Evolutionary conservation across 768 basidiomycete genomes (phyloP).

Genomic region (Lactarius sanguifluus): DNA sequence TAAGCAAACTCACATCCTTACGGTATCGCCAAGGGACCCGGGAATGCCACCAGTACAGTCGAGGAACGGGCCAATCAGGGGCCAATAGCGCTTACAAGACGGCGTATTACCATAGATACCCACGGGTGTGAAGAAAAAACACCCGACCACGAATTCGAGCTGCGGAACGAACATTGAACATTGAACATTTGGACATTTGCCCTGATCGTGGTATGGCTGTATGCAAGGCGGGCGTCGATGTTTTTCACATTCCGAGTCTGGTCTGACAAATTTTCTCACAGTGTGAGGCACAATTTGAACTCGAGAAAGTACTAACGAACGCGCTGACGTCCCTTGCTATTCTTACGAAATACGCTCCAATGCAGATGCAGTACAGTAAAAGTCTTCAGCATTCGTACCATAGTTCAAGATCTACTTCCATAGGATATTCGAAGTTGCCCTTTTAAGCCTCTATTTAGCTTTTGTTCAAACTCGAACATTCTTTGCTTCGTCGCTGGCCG

Average conservation of each 20-base stretch:
- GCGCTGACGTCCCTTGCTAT: not conserved
- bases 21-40: not conserved
- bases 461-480: constrained; percentile 3
- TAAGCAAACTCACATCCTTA: not conserved
- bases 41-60: not conserved
- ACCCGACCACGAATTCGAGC: not conserved
- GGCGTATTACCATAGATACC: not conserved
- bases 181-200: not conserved
- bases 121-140: not conserved
- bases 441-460: not conserved
- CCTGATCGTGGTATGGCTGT: not conserved
- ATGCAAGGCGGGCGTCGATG: not conserved
- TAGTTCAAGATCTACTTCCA: not conserved
- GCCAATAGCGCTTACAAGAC: not conserved
- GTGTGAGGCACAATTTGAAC: not conserved
- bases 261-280: not conserved
- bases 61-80: not conserved
- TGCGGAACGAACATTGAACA: not conserved
- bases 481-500: not conserved
- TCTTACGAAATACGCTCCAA: not conserved
- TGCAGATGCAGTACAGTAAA: not conserved
- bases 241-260: not conserved
- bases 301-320: not conserved
- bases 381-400: not conserved
- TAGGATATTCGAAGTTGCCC: not conserved